Base-by-base conservation (phyloP, 1,284 basidiomycete species). In the Tetrapyrgos nigripes region DNA sequence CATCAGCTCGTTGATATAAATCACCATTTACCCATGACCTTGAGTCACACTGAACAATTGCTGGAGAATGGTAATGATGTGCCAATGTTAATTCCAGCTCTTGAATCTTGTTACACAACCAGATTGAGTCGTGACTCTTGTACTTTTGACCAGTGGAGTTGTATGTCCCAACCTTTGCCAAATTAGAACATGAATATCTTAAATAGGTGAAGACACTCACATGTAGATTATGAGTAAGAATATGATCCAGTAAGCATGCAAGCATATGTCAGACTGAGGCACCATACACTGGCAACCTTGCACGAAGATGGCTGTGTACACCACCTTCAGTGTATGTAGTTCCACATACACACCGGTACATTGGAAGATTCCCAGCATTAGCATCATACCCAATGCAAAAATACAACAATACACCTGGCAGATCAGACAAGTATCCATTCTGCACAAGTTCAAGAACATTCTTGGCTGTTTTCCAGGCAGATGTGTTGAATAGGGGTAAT, bases 391-490 rank as follows among this genome's bases (percentile, higher is more conserved):
- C 59, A 24, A 60, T 33, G 8, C 37, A 46, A 29, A n/a, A 51
- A 31, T 67, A 68, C 2, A 68, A 51, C 1, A 60, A 4, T 11
- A 73, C 53, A 8, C 66, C 68, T 43, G 68, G 68, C 6, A 66
- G 68, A 58, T 76, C 73, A 28, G 71, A 74, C 9, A 69, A 27
- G 55, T 58, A 70, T 1, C 71, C 73, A 33, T 61, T 54, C 3
- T 48, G 55, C 27, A 73, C 68, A 17, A 71, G 58, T 19, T 72
- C 65, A 4, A 75, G 62, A 8, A 75, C 60, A 48, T 71, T 68
- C 52, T 66, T 65, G 9, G 68, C 63, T 3, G 57, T 63, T 3
- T 69, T 58, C 72, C 72, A 76, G 3, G 68, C 60, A 3, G 57
- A 37, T 1, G 52, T 29, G 54, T 66, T 69, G 60, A 74, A 73